Evolutionary conservation across 1,139 yeast species (phyloP).

Genomic region (Wickerhamiella infanticola): DNA sequence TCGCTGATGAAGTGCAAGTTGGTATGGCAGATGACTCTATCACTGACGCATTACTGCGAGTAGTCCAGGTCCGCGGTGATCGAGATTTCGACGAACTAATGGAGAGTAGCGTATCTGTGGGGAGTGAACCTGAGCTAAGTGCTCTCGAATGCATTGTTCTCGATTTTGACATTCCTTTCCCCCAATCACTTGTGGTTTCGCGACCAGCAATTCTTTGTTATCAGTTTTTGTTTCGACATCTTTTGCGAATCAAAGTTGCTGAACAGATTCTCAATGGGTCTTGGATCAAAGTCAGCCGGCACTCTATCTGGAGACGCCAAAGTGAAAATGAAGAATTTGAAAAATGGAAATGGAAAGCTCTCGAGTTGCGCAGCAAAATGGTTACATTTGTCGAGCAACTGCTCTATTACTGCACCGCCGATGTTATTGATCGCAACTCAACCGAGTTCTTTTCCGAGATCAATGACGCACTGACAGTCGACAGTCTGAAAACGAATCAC

Average conservation of each 20-base stretch:
- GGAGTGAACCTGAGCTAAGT: neutral
- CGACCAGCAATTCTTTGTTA: slow-evolving; percentile 62
- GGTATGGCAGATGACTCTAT: slow-evolving; percentile 22
- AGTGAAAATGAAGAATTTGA: slow-evolving; percentile 30
- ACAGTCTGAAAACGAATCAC: slow-evolving; percentile 34
- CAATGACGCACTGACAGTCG: slow-evolving; percentile 31
- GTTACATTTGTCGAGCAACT: slow-evolving; percentile 42
- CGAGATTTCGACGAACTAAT: neutral
- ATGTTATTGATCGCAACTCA: slow-evolving; percentile 48
- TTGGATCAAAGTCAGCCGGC: slow-evolving; percentile 60
- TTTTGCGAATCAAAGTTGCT: slow-evolving; percentile 46
- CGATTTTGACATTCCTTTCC: slow-evolving; percentile 66
- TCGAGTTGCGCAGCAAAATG: slow-evolving; percentile 48
- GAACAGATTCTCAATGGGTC: slow-evolving; percentile 45
- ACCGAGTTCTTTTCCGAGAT: slow-evolving; percentile 25
- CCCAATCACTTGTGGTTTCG: slow-evolving; percentile 59
- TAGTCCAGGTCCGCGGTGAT: slow-evolving; percentile 33
- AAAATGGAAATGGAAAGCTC: slow-evolving; percentile 43
- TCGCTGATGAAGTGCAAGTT: slow-evolving; percentile 25
- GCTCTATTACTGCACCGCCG: slow-evolving; percentile 40
- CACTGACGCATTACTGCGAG: slow-evolving; percentile 46
- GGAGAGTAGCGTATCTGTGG: neutral
- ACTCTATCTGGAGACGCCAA: slow-evolving; percentile 48
- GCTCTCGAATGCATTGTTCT: slow-evolving; percentile 43
- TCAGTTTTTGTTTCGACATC: slow-evolving; percentile 63